Conservation (phyloP, 345 rosid species). For the Salix purpurea region DNA sequence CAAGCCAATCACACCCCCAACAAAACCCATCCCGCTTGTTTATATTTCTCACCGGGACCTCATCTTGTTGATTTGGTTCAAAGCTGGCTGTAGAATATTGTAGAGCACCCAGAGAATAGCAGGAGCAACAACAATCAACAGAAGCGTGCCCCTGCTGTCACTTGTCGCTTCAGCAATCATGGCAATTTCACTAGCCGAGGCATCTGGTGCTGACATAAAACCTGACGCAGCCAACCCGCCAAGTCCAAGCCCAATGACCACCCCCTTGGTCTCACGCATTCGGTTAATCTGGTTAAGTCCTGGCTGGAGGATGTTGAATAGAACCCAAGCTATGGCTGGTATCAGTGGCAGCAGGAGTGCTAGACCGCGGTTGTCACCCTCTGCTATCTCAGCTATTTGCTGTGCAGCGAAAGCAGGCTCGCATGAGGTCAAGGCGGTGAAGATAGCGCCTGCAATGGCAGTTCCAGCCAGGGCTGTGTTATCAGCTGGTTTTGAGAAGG, state of each 20-base stretch:
- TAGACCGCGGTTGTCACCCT: slow-evolving; percentile 80
- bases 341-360: slow-evolving; percentile 77
- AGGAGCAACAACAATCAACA: slow-evolving; percentile 77
- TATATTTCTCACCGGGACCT: slow-evolving; percentile 39
- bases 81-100: slow-evolving; percentile 90
- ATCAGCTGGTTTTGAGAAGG: slow-evolving; percentile 29
- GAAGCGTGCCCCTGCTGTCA: slow-evolving; percentile 77
- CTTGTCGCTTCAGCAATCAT: slow-evolving; percentile 40
- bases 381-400: slow-evolving; percentile 67
- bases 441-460: slow-evolving; percentile 76
- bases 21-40: not conserved
- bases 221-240: slow-evolving; percentile 71
- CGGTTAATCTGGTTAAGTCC: slow-evolving; percentile 81
- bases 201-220: slow-evolving; percentile 44
- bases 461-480: slow-evolving; percentile 33
- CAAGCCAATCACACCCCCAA: slow-evolving; percentile 5
- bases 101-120: slow-evolving; percentile 90
- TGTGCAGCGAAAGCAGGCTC: slow-evolving; percentile 89
- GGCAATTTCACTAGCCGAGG: slow-evolving; percentile 46
- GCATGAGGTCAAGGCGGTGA: slow-evolving; percentile 57
- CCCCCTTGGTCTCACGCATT: slow-evolving; percentile 65
- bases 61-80: slow-evolving; percentile 92
- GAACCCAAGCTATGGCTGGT: slow-evolving; percentile 90
- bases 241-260: slow-evolving; percentile 65
- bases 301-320: slow-evolving; percentile 89